Evolutionary conservation across 2,329 filamentous ascomycete species (phyloP).

Genomic region (Didymella sp.): DNA sequence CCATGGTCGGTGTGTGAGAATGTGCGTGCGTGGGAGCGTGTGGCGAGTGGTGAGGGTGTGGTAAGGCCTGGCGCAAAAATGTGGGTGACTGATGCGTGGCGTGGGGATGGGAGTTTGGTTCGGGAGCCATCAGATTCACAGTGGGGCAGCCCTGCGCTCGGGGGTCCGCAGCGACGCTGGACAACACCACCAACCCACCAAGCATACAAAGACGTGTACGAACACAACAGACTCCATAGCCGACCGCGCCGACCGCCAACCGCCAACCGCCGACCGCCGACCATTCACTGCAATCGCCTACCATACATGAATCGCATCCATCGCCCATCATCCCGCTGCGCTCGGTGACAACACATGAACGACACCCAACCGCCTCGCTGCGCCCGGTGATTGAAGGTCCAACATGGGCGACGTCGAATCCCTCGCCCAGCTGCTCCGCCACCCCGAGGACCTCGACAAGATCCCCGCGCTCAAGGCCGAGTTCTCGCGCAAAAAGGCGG

Average conservation of each 20-base stretch:
- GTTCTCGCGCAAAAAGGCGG: conserved; percentile 91
- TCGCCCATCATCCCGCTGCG: too few species aligned
- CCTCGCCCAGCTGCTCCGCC: conserved; percentile 89
- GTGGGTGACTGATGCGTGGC: background rate
- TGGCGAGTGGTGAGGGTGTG: background rate
- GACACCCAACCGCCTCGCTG: background rate
- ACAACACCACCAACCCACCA: background rate
- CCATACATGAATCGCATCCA: too few species aligned
- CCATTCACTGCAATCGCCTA: too few species aligned
- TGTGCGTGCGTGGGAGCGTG: background rate
- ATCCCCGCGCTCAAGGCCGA: conserved; percentile 88
- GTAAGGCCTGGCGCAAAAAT: conserved; percentile 7
- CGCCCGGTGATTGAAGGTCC: background rate
- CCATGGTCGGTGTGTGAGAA: conserved; percentile 30
- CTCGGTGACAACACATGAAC: background rate
- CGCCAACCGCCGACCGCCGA: too few species aligned
- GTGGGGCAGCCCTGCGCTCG: background rate
- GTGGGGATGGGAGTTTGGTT: background rate
- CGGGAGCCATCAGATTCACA: background rate
- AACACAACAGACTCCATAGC: background rate
- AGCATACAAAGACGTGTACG: background rate
- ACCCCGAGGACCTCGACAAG: conserved; percentile 97
- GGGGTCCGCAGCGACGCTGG: background rate
- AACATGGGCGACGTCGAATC: conserved; percentile 68
- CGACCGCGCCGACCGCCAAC: background rate